Base-by-base conservation (phyloP, 495 filamentous ascomycete species). In the Penicillium pancosmium region DNA sequence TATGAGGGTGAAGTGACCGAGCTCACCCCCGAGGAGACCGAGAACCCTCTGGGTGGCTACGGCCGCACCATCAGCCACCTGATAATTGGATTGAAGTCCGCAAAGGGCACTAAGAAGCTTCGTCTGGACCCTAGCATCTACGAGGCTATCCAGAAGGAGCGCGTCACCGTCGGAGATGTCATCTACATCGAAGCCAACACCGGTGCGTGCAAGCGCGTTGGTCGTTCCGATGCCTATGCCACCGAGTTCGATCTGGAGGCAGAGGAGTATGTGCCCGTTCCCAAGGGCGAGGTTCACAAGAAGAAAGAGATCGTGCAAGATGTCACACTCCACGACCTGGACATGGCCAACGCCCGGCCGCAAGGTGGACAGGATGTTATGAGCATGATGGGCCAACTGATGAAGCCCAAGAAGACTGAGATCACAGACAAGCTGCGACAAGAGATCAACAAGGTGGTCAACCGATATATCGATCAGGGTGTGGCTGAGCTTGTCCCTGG, bases 221-320 rank as follows among this genome's bases (percentile, higher is more conserved):
- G 94, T 16, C 83, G 94, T 59, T 94, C 90, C 9, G 95, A 98
- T 68, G 93, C 94, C 19, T 98, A 97, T 72, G 91, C 92, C 19
- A 98, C 94, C 18, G 94, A 98, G 68, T 98, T 98, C 72, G 94
- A 98, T 78, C 86, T 97, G 18, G 94, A 98, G 79, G 94, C 94
- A 0, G 94, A 98, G 70, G 94, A 98, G 72, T 98, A 98, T 73
- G 94, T 98, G 50, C 94, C 94, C 5, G 94, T 98, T 57, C 94
- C 94, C 18, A 97, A 98, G 77, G 94, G 94, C 43, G 94, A 98
- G 65, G 94, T 98, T 40, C 94, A 97, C 78, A 98, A 98, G 82
- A 97, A 97, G 84, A 98, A 98, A 80, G 94, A 98, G 77, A 93
- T 98, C 55, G 94, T 98, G n/a, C 94, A 98, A 71, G 94, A 98